Conservation (phyloP, 164 flowering plant genomes). For the Liriodendron chinense region DNA sequence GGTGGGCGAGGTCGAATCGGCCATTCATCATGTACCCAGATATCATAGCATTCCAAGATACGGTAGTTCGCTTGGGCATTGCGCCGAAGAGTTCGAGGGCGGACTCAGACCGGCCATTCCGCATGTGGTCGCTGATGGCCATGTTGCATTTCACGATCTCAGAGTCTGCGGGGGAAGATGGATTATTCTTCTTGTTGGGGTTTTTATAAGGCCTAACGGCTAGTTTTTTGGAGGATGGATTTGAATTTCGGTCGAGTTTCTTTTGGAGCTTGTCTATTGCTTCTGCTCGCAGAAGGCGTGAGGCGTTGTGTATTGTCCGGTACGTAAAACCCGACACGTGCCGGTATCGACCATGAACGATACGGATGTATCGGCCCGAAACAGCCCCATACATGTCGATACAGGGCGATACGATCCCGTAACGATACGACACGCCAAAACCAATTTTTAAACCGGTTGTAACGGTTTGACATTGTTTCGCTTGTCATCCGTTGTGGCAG, state of each 20-base stretch:
- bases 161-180: conserved; percentile 21
- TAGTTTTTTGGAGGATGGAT: background rate
- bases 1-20: conserved; percentile 42
- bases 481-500: too few relatives aligned
- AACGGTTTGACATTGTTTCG: too few relatives aligned
- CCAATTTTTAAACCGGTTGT: too few relatives aligned
- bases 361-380: too few relatives aligned
- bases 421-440: too few relatives aligned
- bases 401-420: too few relatives aligned
- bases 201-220: background rate
- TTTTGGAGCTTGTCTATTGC: background rate
- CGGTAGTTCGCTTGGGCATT: conserved; percentile 58
- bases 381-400: too few relatives aligned
- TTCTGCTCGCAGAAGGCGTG: background rate
- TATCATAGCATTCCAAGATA: conserved; percentile 76
- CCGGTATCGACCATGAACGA: too few relatives aligned
- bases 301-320: background rate
- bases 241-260: background rate
- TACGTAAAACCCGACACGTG: too few relatives aligned
- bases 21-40: conserved; percentile 60
- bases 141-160: conserved; percentile 58
- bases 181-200: background rate
- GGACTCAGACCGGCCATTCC: conserved; percentile 43
- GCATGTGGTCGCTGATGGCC: conserved; percentile 60
- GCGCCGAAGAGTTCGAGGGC: conserved; percentile 53